Conservation (phyloP, 108 stramenopile genomes). For the Chaetoceros tenuissimus region DNA sequence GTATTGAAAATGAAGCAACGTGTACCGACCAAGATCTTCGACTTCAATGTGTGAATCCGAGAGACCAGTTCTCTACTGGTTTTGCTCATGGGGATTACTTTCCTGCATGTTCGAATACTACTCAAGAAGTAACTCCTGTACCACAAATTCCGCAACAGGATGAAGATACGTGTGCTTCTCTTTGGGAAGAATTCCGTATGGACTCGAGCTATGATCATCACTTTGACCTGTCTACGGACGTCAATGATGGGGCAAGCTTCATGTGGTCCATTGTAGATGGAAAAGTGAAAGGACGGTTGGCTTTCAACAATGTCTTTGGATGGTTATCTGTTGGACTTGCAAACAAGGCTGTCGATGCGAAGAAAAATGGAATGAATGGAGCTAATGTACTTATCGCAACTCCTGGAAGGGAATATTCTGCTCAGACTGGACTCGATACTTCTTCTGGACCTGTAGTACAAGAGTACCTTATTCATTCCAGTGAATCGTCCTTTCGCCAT, state of each 20-base stretch:
- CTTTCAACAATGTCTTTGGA: conserved; percentile 44
- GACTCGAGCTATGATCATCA: background rate
- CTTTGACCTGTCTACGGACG: too few species aligned
- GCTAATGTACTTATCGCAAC: conserved; percentile 35
- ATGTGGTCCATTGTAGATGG: conserved; percentile 36
- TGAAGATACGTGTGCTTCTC: too few species aligned
- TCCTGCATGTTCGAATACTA: conserved; percentile 5
- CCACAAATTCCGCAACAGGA: background rate
- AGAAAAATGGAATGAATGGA: conserved; percentile 42
- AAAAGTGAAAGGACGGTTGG: conserved; percentile 31
- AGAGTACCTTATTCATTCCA: conserved; percentile 33
- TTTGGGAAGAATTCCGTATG: background rate
- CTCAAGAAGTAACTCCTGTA: background rate
- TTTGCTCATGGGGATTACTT: conserved; percentile 25
- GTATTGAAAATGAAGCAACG: conserved; percentile 29
- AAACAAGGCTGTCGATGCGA: conserved; percentile 12
- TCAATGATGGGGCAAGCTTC: conserved; percentile 7
- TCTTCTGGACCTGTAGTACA: conserved; percentile 11
- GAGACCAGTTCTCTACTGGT: conserved; percentile 30
- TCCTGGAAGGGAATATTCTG: conserved; percentile 34
- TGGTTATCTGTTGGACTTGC: conserved; percentile 40
- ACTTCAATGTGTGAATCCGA: conserved; percentile 52
- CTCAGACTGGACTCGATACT: conserved; percentile 29
- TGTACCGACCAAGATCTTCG: conserved; percentile 41
- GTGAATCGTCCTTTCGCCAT: conserved; percentile 37